A percentile compares a stretch with the other conserved stretches of the same genome.
phyloP scores from a whole-genome alignment of 2,329 filamentous ascomycete species.

The Delphinella strobiligena region DNA sequence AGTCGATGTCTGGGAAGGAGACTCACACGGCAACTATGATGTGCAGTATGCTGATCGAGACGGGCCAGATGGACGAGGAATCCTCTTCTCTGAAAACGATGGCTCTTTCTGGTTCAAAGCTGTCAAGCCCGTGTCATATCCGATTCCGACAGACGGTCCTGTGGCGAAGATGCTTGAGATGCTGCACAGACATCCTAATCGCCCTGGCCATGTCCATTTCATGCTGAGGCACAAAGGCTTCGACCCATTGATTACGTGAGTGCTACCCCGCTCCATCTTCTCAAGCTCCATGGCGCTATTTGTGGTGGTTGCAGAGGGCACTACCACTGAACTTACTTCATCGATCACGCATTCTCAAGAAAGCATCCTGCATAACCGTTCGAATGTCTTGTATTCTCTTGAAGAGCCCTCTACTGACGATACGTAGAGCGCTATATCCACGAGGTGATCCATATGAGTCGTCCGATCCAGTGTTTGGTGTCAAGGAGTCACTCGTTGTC shows the following conservation, averaged over 20 bases:
- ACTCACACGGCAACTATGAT: constrained; percentile 19
- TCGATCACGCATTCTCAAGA: too few relatives aligned
- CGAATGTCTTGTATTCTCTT: too few relatives aligned
- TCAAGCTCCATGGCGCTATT: too few relatives aligned
- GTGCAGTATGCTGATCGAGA: constrained; percentile 15
- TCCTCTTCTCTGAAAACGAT: constrained; percentile 13
- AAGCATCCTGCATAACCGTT: too few relatives aligned
- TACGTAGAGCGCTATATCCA: constrained; percentile 54
- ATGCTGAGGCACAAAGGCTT: constrained; percentile 14
- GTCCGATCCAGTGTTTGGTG: constrained; percentile 70
- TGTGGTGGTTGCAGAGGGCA: too few relatives aligned
- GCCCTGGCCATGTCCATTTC: constrained; percentile 18
- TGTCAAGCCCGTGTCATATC: constrained; percentile 18
- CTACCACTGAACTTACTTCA: too few relatives aligned
- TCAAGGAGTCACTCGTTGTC: constrained; percentile 61
- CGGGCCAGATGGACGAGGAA: constrained; percentile 16
- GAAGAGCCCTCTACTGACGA: neutral
- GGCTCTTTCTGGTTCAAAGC: constrained; percentile 17
- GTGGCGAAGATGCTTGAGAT: constrained; percentile 14
- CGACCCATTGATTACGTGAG: constrained; percentile 16
- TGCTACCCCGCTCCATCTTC: neutral
- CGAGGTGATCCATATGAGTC: constrained; percentile 65
- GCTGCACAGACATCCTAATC: constrained; percentile 14
- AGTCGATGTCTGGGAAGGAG: constrained; percentile 17
- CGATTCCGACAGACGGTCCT: constrained; percentile 17